These are phyloP conservation scores for Zygotorulaspora chibaensis DNA, from an alignment of 805 yeast genomes.

Conservation along the genomic window DNA sequence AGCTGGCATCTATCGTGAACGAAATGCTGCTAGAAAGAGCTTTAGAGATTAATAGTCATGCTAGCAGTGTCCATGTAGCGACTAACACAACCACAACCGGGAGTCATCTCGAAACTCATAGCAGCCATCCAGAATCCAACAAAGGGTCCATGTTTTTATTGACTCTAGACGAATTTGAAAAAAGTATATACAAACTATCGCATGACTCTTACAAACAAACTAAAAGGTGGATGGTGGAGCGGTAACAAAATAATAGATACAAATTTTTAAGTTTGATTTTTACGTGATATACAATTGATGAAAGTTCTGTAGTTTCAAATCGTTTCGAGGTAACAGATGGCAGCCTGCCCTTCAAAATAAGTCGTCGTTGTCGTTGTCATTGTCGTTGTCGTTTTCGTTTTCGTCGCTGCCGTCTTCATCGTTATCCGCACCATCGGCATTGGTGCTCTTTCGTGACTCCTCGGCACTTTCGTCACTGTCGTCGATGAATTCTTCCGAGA, in stretches of 20 bases:
- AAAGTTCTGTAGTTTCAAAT: too few species aligned
- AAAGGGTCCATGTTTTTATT: constrained; percentile 43
- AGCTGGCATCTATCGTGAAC: constrained; percentile 47
- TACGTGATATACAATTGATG: too few species aligned
- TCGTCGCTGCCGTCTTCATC: constrained; percentile 19
- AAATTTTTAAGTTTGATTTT: too few species aligned
- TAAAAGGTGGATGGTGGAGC: constrained; percentile 39
- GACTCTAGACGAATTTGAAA: constrained; percentile 76
- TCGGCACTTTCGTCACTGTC: constrained; percentile 37
- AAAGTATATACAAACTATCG: constrained; percentile 49
- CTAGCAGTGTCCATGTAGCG: constrained; percentile 32
- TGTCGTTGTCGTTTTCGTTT: constrained; percentile 29
- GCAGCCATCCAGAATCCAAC: constrained; percentile 16
- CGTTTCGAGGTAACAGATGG: not conserved
- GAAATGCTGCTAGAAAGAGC: constrained; percentile 62
- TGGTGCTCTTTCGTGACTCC: constrained; percentile 14
- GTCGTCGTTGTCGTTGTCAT: constrained; percentile 12
- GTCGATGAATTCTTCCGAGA: constrained; percentile 39
- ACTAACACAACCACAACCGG: constrained; percentile 2
- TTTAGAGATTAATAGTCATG: constrained; percentile 66
- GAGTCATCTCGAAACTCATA: not conserved
- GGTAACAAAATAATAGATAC: constrained; percentile 1
- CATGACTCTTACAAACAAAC: constrained; percentile 46
- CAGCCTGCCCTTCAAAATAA: constrained; percentile 14
- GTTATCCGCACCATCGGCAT: constrained; percentile 13